A percentile compares a stretch with the other conserved stretches of the same genome.
phyloP scores from a whole-genome alignment of 2,329 filamentous ascomycete genomes.

The Colletotrichum truncatum region DNA sequence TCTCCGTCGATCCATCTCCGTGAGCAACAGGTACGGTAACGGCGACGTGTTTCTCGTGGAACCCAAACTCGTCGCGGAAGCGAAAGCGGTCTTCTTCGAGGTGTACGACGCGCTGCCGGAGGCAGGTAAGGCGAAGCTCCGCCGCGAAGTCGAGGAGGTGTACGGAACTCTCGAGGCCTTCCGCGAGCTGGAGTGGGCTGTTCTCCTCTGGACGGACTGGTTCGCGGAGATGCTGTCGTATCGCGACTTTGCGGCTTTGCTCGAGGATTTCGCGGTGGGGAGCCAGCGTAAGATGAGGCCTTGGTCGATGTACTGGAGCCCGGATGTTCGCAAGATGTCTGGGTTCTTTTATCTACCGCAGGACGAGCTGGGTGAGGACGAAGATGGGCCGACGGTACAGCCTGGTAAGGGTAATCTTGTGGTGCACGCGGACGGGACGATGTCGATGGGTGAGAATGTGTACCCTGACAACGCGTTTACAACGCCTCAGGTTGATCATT shows the following conservation, averaged over 20 bases:
- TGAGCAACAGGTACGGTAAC: neutral
- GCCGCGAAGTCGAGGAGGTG: neutral
- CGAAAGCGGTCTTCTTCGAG: neutral
- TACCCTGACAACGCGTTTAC: neutral
- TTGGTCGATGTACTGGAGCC: neutral
- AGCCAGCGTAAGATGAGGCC: neutral
- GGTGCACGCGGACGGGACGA: neutral
- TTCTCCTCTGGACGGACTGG: neutral
- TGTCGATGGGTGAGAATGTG: neutral
- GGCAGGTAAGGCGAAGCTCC: neutral
- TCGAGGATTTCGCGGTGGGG: neutral
- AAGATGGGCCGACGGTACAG: neutral
- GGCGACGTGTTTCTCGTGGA: neutral
- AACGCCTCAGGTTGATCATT: neutral
- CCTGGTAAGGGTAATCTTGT: neutral
- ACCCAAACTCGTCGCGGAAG: neutral
- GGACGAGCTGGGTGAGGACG: neutral
- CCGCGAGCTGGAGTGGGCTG: neutral
- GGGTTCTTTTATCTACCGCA: neutral
- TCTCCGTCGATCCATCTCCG: neutral
- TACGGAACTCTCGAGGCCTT: slow-evolving; percentile 3
- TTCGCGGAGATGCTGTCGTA: neutral
- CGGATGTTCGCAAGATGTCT: neutral
- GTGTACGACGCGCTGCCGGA: neutral
- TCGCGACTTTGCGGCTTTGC: neutral